These are phyloP conservation scores for Symbiotaphrina buchneri DNA, from an alignment of 495 filamentous ascomycete genomes.

Conservation along the genomic window DNA sequence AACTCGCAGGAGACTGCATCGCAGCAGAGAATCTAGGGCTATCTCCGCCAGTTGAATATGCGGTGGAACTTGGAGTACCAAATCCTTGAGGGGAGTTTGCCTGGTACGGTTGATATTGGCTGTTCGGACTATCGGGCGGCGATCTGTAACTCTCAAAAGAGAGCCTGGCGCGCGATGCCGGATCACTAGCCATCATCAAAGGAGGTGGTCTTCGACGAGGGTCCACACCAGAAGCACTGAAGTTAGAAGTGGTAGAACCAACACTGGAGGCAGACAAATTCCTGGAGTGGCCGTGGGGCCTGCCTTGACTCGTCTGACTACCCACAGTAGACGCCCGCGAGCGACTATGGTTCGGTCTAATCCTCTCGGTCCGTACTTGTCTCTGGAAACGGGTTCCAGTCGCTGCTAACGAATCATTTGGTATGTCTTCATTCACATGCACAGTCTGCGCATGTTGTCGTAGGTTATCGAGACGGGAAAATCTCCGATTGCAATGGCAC, in stretches of 20 bases:
- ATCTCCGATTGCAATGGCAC: slow-evolving; percentile 85
- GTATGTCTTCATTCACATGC: slow-evolving; percentile 94
- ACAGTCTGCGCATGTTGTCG: slow-evolving; percentile 96
- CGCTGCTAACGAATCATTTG: slow-evolving; percentile 76
- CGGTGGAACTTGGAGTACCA: slow-evolving; percentile 53
- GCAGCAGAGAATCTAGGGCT: slow-evolving; percentile 13
- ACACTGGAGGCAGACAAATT: slow-evolving; percentile 77
- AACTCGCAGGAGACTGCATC: slow-evolving; percentile 14
- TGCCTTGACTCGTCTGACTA: slow-evolving; percentile 30
- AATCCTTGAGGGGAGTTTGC: slow-evolving; percentile 34
- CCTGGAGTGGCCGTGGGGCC: slow-evolving; percentile 51
- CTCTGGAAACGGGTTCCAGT: slow-evolving; percentile 85
- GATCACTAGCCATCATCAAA: slow-evolving; percentile 58
- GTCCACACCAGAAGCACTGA: slow-evolving; percentile 33
- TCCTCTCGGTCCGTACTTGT: slow-evolving; percentile 70
- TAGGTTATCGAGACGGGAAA: slow-evolving; percentile 92
- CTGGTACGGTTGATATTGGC: slow-evolving; percentile 18
- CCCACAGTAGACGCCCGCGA: slow-evolving; percentile 53
- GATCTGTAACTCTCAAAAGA: slow-evolving; percentile 38
- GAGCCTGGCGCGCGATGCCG: slow-evolving; percentile 23
- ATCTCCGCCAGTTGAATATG: slow-evolving; percentile 37
- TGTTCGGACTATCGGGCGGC: slow-evolving; percentile 19
- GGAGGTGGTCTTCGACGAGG: slow-evolving; percentile 54
- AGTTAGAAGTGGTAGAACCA: slow-evolving; percentile 27
- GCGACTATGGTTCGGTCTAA: slow-evolving; percentile 39